Evolutionary conservation across 306 rosid species (phyloP).

Genomic region (Cucurbita argyrosperma): DNA sequence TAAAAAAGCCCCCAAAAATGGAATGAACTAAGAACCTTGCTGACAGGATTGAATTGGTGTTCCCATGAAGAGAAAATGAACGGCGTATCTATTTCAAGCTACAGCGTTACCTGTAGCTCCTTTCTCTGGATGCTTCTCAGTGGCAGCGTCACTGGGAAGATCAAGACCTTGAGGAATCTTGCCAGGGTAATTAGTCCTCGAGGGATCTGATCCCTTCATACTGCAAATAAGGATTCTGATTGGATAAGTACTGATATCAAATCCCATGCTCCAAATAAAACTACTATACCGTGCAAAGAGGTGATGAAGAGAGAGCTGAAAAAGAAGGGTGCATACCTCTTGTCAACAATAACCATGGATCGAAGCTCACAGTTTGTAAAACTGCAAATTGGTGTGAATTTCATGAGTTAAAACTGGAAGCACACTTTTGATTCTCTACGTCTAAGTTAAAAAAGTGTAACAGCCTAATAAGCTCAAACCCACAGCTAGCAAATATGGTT

Average conservation of each 20-base stretch:
- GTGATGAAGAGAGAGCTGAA: not conserved
- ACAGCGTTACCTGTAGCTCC: conserved; percentile 9
- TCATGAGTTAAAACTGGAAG: not conserved
- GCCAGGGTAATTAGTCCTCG: conserved; percentile 61
- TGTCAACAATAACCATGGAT: conserved; percentile 59
- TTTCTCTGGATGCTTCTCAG: conserved; percentile 28
- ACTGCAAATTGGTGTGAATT: conserved; percentile 25
- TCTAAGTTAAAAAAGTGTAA: not conserved
- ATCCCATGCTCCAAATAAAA: not conserved
- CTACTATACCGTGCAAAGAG: not conserved
- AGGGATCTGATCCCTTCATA: conserved; percentile 40
- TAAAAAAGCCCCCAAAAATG: not conserved
- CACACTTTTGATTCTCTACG: not conserved
- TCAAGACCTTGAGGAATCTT: conserved; percentile 56
- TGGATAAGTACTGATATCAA: not conserved
- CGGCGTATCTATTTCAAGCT: not conserved
- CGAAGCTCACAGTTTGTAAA: conserved; percentile 87
- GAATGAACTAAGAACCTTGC: not conserved
- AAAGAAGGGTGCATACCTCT: conserved; percentile 36
- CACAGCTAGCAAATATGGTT: too few species aligned
- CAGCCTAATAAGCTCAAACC: too few species aligned
- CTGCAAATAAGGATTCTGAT: conserved; percentile 23
- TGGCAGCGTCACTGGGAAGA: conserved; percentile 59
- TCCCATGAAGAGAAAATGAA: not conserved
- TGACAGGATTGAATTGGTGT: not conserved